Evolutionary conservation across 2,329 filamentous ascomycete genomes (phyloP), one percentile per base, ranked within the genome.

Genomic region (Aspergillus flavus): DNA sequence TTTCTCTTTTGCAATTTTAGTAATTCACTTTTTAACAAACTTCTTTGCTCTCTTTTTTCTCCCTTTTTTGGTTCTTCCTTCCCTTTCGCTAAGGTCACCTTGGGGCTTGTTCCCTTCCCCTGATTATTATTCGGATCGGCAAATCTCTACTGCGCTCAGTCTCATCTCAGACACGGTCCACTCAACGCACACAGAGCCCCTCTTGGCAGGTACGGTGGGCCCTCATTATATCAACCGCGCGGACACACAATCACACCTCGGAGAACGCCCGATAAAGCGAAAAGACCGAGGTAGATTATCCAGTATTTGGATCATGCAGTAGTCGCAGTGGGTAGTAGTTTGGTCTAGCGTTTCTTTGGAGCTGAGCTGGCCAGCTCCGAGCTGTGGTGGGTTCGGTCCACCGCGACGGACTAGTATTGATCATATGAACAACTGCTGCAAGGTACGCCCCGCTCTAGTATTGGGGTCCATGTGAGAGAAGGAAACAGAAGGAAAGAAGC

Each of bases 171-270:
- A 48, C 45, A 41, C 57, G 57, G 32, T 53, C 58, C 58, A 59
- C 46, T 41, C 23, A 23, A 48, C 28, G 57, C 32, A 59, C 46
- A 16, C 32, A 53, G 46, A 26, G 45, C 45, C 36, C 36, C 58
- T 36, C 58, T 59, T 59, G 58, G 58, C 58, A 59, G 48, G 58
- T 52, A 59, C 48, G 36, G 58, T 59, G 48, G 58, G 48, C 36
- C 58, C 39, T 43, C 28, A 21, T 54, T 21, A 30, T 59, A 48
- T 39, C 43, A 48, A 34, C 41, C 28, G 45, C 41, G 41, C n/a
- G 26, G 41, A 30, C 43, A 39, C n/a, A 21, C 34, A 45, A 48
- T 19, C 48, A 21, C 16, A 10, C 28, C 5, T 61, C 59, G 59
- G 59, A 57, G 39, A 54, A 48, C 53, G 45, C 59, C 59, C 59